These are phyloP conservation scores for Panicum miliaceum DNA, from an alignment of 176 grass and related monocot species.

Conservation along the genomic window DNA sequence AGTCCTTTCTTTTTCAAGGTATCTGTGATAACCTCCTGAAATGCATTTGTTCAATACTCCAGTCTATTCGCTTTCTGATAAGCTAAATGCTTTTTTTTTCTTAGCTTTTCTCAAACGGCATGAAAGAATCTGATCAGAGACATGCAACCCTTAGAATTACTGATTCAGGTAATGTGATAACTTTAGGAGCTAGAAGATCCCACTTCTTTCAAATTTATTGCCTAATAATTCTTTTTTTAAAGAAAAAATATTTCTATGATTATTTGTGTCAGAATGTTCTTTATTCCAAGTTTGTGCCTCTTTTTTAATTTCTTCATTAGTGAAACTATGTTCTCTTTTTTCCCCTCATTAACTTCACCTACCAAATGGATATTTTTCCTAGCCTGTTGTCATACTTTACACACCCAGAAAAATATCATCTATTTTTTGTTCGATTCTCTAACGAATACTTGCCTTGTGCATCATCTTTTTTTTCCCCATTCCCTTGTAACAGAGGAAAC, in stretches of 20 bases:
- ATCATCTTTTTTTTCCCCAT: background rate
- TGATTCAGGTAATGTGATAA: constrained; percentile 70
- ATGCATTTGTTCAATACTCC: constrained; percentile 20
- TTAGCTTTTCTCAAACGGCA: constrained; percentile 98
- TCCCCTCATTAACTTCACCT: background rate
- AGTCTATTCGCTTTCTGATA: constrained; percentile 33
- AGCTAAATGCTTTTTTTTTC: constrained; percentile 28
- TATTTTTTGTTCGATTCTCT: background rate
- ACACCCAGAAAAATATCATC: background rate
- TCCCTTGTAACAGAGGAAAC: constrained; percentile 84
- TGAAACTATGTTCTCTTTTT: background rate
- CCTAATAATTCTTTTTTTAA: background rate
- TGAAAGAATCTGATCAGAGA: constrained; percentile 96
- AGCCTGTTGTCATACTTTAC: background rate
- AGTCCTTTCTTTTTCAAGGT: constrained; percentile 99
- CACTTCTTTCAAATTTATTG: background rate
- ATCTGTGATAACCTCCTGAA: constrained; percentile 21
- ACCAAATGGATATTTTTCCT: constrained; percentile 14
- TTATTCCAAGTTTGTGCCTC: background rate
- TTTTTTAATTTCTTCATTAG: background rate
- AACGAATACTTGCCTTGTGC: background rate
- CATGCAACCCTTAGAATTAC: constrained; percentile 87
- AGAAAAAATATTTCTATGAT: background rate
- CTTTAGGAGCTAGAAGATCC: constrained; percentile 19
- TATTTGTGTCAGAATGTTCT: background rate